Evolutionary conservation across 2,329 filamentous ascomycete genomes (phyloP), one percentile per base, ranked within the genome.

Genomic region (Metarhizium brunneum): DNA sequence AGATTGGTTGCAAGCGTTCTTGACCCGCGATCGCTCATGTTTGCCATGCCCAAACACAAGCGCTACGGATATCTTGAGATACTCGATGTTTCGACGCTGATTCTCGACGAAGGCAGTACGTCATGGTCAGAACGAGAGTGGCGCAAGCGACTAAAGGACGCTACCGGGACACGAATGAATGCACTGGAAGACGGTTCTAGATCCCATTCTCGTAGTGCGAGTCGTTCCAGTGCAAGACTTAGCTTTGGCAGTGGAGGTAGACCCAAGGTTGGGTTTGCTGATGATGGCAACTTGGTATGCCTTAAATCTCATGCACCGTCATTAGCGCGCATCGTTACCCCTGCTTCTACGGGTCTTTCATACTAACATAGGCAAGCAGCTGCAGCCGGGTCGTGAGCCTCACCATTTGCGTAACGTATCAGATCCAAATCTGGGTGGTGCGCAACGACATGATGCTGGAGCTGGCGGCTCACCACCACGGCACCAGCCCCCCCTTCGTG

Each of bases 21-120:
- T 48, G 92, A 97, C 70, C 78, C 88, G 4, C 84, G 90, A 49
- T 95, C 94, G 56, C 78, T 99, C 61, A 99, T 99, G 94, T 99
- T 97, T 69, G 94, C 92, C 6, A 95, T 99, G 86, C 92, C 94
- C 0, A 90, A 88, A 63, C 85, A 94, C 63, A 84, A 86, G 54
- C 82, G 88, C 60, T 95, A 95, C 65, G 92, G 92, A 0, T 97
- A 97, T 65, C 74, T 99, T 30, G 94, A 97, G 65, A 84, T 91
- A 40, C 73, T 92, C 55, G 94, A 99, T 66, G 89, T 97, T 16
- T 85, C 86, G 4, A 80, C 81, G 54, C 74, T 97, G 47, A 91
- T 99, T 58, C 79, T 88, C 59, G 86, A 86, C 3, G 81, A 90
- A 3, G 89, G 88, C 20, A 95, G 87, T 68, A 74, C 81, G 20